Evolutionary conservation across 2,329 filamentous ascomycete genomes (phyloP), one percentile per base, ranked within the genome.

Genomic region (Stachybotrys elegans): DNA sequence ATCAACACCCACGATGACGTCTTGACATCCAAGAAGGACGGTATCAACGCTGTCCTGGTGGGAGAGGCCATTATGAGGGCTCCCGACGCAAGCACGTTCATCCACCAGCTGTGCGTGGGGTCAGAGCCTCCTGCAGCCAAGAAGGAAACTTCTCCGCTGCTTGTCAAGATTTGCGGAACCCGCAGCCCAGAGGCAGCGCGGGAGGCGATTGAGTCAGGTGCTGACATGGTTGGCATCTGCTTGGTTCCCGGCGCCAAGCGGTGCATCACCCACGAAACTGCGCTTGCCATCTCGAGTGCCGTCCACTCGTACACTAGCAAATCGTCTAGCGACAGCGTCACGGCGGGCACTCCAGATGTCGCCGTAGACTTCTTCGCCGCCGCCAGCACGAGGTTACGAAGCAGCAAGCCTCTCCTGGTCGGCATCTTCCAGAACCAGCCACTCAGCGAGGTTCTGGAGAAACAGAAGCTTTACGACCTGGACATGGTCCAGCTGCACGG

Each of bases 61-160:
- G 93, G 93, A 14, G 93, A 98, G 66, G 88, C 94, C 42, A 81
- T 98, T 51, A 97, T 98, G 92, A 83, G 89, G 48, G 91, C 93
- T 3, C 76, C 84, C 11, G 81, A 97, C 58, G 90, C 90, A 11
- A 78, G 83, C 19, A 71, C 75, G 19, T 98, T 98, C 68, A 94
- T 97, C 59, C 76, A 80, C 25, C 78, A 91, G 56, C 79, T 98
- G 20, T 87, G 95, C 53, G 84, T 88, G 31, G 75, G 79, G 41
- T 61, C 61, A 13, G 59, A 69, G 5, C 55, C 63, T 6, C 51
- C 59, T 16, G 57, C 52, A 42, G 71, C 58, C 42, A 60, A 59
- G 22, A 56, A 58, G n/a, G 58, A 53, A 21, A 51, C 65, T 22
- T 65, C 68, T 14, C 64, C 73, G 17, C 72, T 88, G 1, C 73